Conservation (phyloP, 73 alveolate genomes). For the Paramecium octaurelia region DNA sequence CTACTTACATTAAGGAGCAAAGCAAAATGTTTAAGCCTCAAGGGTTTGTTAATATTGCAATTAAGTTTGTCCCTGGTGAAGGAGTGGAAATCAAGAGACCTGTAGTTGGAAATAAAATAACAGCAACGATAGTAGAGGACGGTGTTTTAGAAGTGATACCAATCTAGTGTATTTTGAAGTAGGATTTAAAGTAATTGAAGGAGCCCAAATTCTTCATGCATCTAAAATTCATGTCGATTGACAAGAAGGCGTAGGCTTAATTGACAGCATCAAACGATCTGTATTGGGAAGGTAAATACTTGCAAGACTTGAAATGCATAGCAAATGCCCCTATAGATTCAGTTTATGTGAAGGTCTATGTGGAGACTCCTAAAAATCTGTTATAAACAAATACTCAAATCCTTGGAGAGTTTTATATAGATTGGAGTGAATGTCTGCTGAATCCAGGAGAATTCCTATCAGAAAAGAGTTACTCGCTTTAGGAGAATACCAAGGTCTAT, state of each 20-base stretch:
- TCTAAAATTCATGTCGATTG: background rate
- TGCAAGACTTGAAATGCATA: background rate
- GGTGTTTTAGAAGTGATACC: background rate
- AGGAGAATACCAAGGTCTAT: background rate
- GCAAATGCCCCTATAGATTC: background rate
- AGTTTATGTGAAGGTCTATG: slow-evolving; percentile 6
- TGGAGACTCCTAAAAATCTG: slow-evolving; percentile 22
- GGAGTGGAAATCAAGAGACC: background rate
- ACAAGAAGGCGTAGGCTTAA: background rate
- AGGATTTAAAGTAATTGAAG: background rate
- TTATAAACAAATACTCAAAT: background rate
- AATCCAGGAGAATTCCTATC: slow-evolving; percentile 53
- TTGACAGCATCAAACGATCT: background rate
- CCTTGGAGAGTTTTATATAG: slow-evolving; percentile 36
- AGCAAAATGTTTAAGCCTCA: slow-evolving; percentile 34
- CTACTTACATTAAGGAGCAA: slow-evolving; percentile 30
- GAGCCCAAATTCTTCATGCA: slow-evolving; percentile 14
- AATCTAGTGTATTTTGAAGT: background rate
- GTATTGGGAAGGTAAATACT: background rate
- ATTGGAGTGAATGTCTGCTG: slow-evolving; percentile 52
- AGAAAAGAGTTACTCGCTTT: background rate
- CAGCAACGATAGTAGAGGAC: background rate
- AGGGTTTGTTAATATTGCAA: background rate
- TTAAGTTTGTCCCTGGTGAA: background rate
- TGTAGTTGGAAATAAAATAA: background rate